phyloP scores from a whole-genome alignment of 257 asterid genomes.

The Solanum megistacrolobum region DNA sequence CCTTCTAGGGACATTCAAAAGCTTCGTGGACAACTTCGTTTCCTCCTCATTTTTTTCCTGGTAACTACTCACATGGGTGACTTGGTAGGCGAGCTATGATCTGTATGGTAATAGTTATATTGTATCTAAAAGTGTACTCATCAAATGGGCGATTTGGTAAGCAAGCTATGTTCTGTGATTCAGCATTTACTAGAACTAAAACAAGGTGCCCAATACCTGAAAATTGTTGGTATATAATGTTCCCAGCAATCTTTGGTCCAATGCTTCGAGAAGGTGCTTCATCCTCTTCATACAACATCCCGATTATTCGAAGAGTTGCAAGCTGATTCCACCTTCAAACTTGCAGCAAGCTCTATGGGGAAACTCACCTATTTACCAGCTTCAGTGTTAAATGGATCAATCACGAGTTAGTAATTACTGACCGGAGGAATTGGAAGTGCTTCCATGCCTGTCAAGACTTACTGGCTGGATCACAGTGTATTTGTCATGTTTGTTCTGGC shows the following conservation, averaged over 20 bases:
- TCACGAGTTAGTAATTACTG: neutral
- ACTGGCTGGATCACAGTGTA: neutral
- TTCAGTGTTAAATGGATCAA: neutral
- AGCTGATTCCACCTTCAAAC: neutral
- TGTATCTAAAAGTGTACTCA: neutral
- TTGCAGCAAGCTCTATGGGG: neutral
- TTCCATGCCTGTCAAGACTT: neutral
- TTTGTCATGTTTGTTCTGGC: neutral
- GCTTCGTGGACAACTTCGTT: neutral
- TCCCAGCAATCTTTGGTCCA: neutral
- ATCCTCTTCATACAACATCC: neutral
- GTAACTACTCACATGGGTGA: neutral
- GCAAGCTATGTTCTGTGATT: neutral
- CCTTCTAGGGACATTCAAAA: neutral
- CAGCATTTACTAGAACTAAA: neutral
- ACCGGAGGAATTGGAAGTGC: neutral
- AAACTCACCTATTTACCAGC: neutral
- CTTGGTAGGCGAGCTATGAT: neutral
- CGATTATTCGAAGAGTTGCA: neutral
- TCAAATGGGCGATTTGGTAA: neutral
- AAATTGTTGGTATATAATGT: neutral
- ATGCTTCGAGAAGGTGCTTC: neutral
- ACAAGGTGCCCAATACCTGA: neutral
- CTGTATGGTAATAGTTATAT: neutral
- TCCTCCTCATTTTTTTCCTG: neutral